A percentile compares a stretch with the other conserved stretches of the same genome.
Conservation (phyloP, 495 filamentous ascomycete genomes). For the Rostrohypoxylon terebratum region DNA sequence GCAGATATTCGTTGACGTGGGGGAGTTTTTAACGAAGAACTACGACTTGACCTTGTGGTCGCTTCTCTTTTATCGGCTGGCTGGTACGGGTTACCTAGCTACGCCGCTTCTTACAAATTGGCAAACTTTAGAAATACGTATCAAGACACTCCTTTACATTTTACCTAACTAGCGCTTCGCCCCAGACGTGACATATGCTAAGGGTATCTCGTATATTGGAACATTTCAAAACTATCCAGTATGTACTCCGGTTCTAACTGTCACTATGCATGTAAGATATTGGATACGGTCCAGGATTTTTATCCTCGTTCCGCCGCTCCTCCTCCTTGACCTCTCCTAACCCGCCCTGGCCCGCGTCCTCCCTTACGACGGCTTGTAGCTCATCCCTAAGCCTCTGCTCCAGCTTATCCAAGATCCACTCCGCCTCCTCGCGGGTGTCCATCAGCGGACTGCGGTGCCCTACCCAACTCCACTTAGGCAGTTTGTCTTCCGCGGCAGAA, state of each 20-base stretch:
- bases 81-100: background rate
- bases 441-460: slow-evolving; percentile 77
- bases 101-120: background rate
- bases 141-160: background rate
- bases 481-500: background rate
- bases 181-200: background rate
- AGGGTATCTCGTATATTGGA: slow-evolving; percentile 17
- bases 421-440: slow-evolving; percentile 76
- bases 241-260: background rate
- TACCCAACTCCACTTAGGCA: slow-evolving; percentile 78
- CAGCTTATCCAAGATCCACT: slow-evolving; percentile 82
- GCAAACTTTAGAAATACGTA: background rate
- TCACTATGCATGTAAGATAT: background rate
- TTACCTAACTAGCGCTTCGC: background rate
- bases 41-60: background rate
- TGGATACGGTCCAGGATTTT: background rate
- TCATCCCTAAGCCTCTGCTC: slow-evolving; percentile 66
- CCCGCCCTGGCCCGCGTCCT: slow-evolving; percentile 15
- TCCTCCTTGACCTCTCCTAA: slow-evolving; percentile 25
- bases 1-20: background rate
- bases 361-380: slow-evolving; percentile 52
- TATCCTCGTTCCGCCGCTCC: slow-evolving; percentile 34
- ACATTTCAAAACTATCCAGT: background rate
- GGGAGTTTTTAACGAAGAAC: background rate
- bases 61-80: slow-evolving; percentile 2